Base-by-base conservation (phyloP, 371 early-diverging fungal species). In the Dichotomocladium elegans region DNA sequence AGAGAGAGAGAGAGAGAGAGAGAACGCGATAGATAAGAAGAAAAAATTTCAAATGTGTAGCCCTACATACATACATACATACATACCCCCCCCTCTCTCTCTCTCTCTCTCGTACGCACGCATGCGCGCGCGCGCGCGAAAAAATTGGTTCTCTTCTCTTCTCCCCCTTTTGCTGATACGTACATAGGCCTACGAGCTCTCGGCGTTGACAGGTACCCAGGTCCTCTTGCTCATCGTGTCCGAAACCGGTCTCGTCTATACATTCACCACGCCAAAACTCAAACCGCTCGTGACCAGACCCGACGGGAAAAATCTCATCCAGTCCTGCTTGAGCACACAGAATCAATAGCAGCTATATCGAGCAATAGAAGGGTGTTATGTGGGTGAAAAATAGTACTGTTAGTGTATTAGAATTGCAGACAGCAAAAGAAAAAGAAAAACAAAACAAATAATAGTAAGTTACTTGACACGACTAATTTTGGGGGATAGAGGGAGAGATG, bases 201-300 rank as follows among this genome's bases (percentile, higher is more conserved):
- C 89, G 63, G 92, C 96, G 1, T 78, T 99, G 58, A 99, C 99
- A 8, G 98, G 98, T 41, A 96, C 98, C 2, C 95, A 99, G 70
- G 94, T 99, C 29, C 80, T 99, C 47, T 76, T 99, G 44, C 67
- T 99, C 30, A 91, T 99, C 3, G 98, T 98, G n/a, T 93, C 96
- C 4, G 99, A 96, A 67, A 96, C 95, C 30, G 98, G 99, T 15
- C 88, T 96, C 51, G 99, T 99, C 12, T 99, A 98, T 71, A 97
- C 99, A 2, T 99, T 96, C 69, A 96, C 99, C 7, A 98, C 99
- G 10, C 90, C 92, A 26, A 98, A 96, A 67, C 79, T 99, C 29
- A 94, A 95, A 65, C 96, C 97, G 6, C 79, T 98, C 26, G 94
- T 99, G 15, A 91, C 94, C 30, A 89, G 94, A 63, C 85, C 95